Conservation (phyloP, 805 yeast genomes). For the Schwanniomyces pseudopolymorphus region DNA sequence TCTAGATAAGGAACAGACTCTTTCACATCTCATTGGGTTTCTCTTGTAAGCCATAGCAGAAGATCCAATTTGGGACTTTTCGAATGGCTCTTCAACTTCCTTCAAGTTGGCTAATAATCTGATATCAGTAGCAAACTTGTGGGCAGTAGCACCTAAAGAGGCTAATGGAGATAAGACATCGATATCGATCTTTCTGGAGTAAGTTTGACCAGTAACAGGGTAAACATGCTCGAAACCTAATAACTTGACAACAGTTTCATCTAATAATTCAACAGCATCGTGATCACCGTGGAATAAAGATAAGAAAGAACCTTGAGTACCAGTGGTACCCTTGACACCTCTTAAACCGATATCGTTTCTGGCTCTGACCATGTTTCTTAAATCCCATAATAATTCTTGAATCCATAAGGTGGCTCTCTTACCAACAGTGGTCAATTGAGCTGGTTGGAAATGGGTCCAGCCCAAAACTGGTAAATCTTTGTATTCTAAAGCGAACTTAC, state of each 20-base stretch:
- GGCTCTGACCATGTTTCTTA: conserved; percentile 93
- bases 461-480: conserved; percentile 97
- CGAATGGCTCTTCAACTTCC: conserved; percentile 98
- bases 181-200: conserved; percentile 95
- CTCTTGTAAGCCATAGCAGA: conserved; percentile 99
- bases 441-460: conserved; percentile 99
- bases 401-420: conserved; percentile 97
- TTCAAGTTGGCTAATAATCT: conserved; percentile 94
- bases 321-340: conserved; percentile 99
- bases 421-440: conserved; percentile 97
- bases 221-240: conserved; percentile 93
- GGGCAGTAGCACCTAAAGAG: conserved; percentile 93
- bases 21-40: conserved; percentile 98
- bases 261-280: conserved; percentile 91
- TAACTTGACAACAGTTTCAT: conserved; percentile 87
- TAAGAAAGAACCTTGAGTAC: conserved; percentile 96
- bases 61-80: conserved; percentile 97
- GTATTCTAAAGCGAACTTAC: conserved; percentile 84
- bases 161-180: conserved; percentile 91
- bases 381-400: conserved; percentile 96
- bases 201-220: conserved; percentile 99
- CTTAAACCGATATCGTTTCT: conserved; percentile 94
- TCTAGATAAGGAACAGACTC: conserved; percentile 97
- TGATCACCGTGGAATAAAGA: conserved; percentile 95
- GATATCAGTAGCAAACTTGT: conserved; percentile 96